A percentile compares a stretch with the other conserved stretches of the same genome.
These are phyloP conservation scores for Geranomyces michiganensis DNA, from an alignment of 192 early-diverging fungal genomes.

Conservation along the genomic window DNA sequence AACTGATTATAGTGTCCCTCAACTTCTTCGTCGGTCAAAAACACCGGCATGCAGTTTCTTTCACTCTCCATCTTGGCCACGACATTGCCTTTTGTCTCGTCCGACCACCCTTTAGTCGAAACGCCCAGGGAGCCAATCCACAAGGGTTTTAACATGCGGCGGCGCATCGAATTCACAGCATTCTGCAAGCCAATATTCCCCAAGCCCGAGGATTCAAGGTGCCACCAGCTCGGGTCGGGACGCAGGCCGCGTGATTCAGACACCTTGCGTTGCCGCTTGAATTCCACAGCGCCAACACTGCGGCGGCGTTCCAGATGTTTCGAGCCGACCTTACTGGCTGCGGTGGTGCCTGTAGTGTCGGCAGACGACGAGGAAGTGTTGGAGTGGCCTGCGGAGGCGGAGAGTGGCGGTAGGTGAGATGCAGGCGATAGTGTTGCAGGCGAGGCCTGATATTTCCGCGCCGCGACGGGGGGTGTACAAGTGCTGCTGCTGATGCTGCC, in stretches of 20 bases:
- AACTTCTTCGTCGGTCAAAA: slow-evolving; percentile 76
- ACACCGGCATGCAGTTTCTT: slow-evolving; percentile 77
- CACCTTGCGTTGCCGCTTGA: slow-evolving; percentile 25
- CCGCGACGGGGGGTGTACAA: neutral
- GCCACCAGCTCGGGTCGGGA: slow-evolving; percentile 25
- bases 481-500: neutral
- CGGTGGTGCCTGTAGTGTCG: neutral
- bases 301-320: slow-evolving; percentile 18
- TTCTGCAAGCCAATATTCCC: slow-evolving; percentile 98
- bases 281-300: slow-evolving; percentile 34
- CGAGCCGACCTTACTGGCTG: neutral
- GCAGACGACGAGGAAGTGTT: neutral
- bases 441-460: neutral
- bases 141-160: slow-evolving; percentile 23
- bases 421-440: neutral
- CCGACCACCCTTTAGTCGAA: slow-evolving; percentile 68
- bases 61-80: slow-evolving; percentile 61
- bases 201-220: slow-evolving; percentile 69
- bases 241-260: slow-evolving; percentile 20
- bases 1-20: slow-evolving; percentile 93
- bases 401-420: neutral
- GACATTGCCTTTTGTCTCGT: slow-evolving; percentile 63
- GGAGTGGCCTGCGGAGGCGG: neutral
- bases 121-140: slow-evolving; percentile 72
- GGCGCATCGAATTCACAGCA: slow-evolving; percentile 68